Percentiles rank a stretch among this genome's conserved stretches.
phyloP scores from a whole-genome alignment of 2,329 filamentous ascomycete genomes.

The Anthostomella pinea region DNA sequence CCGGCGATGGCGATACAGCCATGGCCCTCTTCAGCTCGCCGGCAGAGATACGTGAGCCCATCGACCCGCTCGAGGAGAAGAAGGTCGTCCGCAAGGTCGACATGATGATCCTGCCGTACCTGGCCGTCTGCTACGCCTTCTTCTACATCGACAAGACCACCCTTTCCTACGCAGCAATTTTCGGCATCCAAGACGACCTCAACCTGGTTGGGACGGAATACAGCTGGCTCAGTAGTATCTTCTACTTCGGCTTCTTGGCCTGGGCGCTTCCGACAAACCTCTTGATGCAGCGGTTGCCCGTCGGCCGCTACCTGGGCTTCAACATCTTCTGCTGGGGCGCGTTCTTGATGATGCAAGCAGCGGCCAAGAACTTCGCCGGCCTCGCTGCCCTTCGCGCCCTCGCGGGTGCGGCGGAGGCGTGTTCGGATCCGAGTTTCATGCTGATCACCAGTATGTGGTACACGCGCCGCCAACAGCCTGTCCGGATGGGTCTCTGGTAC shows the following conservation, averaged over 20 bases:
- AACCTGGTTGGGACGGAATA: slow-evolving; percentile 51
- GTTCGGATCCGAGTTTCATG: slow-evolving; percentile 54
- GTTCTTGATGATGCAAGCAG: slow-evolving; percentile 50
- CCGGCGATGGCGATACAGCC: slow-evolving; percentile 23
- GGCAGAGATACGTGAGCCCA: slow-evolving; percentile 22
- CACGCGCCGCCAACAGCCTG: slow-evolving; percentile 53
- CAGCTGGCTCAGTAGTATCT: slow-evolving; percentile 52
- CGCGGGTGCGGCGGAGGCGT: slow-evolving; percentile 54
- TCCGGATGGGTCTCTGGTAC: slow-evolving; percentile 55
- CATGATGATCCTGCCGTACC: slow-evolving; percentile 55
- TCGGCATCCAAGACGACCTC: slow-evolving; percentile 57
- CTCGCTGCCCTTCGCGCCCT: slow-evolving; percentile 51
- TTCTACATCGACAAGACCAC: slow-evolving; percentile 51
- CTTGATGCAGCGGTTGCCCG: slow-evolving; percentile 48
- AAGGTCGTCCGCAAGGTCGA: slow-evolving; percentile 52
- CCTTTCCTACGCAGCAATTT: slow-evolving; percentile 55
- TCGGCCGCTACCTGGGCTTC: slow-evolving; percentile 49
- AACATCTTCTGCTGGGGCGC: slow-evolving; percentile 41
- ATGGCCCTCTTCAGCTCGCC: slow-evolving; percentile 24
- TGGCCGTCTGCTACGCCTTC: slow-evolving; percentile 53
- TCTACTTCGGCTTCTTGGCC: slow-evolving; percentile 54
- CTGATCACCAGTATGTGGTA: slow-evolving; percentile 60
- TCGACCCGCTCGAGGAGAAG: slow-evolving; percentile 20
- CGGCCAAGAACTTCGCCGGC: slow-evolving; percentile 47
- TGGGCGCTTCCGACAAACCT: slow-evolving; percentile 56